Evolutionary conservation across 495 filamentous ascomycete species (phyloP), one percentile per base, ranked within the genome.

Genomic region (Trichocladium uniseriatum): DNA sequence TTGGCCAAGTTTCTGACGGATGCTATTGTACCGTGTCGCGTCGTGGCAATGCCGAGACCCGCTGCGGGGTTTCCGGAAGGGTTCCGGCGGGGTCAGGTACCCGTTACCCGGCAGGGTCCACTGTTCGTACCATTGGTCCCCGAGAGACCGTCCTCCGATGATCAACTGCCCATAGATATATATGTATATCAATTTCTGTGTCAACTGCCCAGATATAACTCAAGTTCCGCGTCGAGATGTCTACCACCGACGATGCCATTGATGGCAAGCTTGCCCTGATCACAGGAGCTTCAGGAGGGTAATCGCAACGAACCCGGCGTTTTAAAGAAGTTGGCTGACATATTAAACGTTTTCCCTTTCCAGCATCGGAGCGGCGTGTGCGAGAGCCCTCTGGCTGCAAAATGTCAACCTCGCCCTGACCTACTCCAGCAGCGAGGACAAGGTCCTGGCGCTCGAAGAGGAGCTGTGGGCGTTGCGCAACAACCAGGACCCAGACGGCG

Each of bases 271-370:
- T 84, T 15, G 79, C 78, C 49, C 73, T 84, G 5, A 73, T 84
- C 51, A 84, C 80, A 3, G 80, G 80, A 18, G 80, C 79, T 52
- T 82, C 80, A 24, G 79, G 79, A 61, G 79, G 80, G 80, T 81
- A 72, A 54, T 66, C 49, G 2, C 24, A 34, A 34, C 24, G 8
- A n/a, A 24, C 28, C 5, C 24, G 24, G 24, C 24, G 24, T 8
- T 27, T 3, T 3, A 27, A 27, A 27, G 4, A 27, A 3, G 24
- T 4, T 27, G 24, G 24, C 24, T 27, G 24, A 27, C 24, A 3
- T 4, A 19, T 37, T 3, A 5, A 34, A 35, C 24, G n/a, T 15
- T 45, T 16, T 45, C 32, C 10, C 21, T 16, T 16, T 10, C 14
- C 5, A 83, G 78, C 27, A 82, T 85, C 38, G 82, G 81, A 11